Evolutionary conservation across 768 basidiomycete species (phyloP).

Genomic region (Rhodotorula paludigena): DNA sequence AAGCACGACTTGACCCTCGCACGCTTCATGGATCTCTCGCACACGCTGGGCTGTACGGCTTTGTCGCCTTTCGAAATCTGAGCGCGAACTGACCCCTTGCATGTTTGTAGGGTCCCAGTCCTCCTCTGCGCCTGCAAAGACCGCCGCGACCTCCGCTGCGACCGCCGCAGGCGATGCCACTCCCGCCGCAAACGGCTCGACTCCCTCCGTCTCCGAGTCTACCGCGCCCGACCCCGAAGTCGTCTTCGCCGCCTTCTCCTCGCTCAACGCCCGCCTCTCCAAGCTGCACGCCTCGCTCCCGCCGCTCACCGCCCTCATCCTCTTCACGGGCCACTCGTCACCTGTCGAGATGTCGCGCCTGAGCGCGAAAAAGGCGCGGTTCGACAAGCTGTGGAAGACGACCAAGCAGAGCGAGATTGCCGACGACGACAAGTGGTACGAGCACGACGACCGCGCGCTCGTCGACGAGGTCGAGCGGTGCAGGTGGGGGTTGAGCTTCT

Average conservation of each 20-base stretch:
- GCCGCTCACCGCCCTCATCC: conserved; percentile 68
- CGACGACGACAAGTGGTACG: conserved; percentile 65
- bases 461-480: conserved; percentile 75
- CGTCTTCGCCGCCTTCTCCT: conserved; percentile 48
- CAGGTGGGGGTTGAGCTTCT: conserved; percentile 75
- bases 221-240: conserved; percentile 7
- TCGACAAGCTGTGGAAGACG: conserved; percentile 55
- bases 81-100: not conserved
- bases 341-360: conserved; percentile 73
- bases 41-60: conserved; percentile 66
- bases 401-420: conserved; percentile 54
- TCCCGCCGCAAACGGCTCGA: conserved; percentile 15
- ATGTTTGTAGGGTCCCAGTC: conserved; percentile 38
- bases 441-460: conserved; percentile 67
- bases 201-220: conserved; percentile 24
- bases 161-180: conserved; percentile 4
- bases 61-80: not conserved
- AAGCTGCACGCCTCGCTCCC: conserved; percentile 67
- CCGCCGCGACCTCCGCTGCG: conserved; percentile 54
- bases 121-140: conserved; percentile 48
- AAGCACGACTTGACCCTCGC: conserved; percentile 79
- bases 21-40: conserved; percentile 74
- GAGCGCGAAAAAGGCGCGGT: conserved; percentile 63
- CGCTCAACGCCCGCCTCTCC: conserved; percentile 61
- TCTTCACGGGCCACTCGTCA: conserved; percentile 85